Evolutionary conservation across 345 rosid genomes (phyloP).

Genomic region (Melaleuca alternifolia): DNA sequence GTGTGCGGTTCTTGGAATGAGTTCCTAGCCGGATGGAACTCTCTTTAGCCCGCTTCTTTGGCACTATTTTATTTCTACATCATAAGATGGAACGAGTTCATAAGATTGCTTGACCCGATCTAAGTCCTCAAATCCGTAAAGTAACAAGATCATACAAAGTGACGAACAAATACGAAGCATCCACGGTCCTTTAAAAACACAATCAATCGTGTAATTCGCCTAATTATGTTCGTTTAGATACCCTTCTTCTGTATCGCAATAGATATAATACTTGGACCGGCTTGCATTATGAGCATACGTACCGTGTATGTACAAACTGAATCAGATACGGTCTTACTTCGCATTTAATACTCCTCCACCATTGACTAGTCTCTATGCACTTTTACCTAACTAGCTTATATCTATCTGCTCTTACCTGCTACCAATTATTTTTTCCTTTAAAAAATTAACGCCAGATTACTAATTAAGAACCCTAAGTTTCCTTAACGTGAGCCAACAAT

Average conservation of each 20-base stretch:
- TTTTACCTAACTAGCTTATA: not conserved
- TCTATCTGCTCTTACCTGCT: not conserved
- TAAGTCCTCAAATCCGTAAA: not conserved
- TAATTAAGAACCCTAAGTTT: not conserved
- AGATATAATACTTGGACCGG: not conserved
- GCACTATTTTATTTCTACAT: too few relatives aligned
- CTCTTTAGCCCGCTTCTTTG: too few relatives aligned
- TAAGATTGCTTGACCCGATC: not conserved
- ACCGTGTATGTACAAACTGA: not conserved
- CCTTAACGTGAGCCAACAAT: not conserved
- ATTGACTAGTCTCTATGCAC: not conserved
- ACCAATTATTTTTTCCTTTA: not conserved
- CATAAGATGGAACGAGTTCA: too few relatives aligned
- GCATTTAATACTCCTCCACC: not conserved
- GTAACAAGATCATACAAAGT: not conserved
- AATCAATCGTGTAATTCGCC: not conserved
- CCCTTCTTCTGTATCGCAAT: not conserved
- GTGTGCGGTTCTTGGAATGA: too few relatives aligned
- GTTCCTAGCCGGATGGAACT: too few relatives aligned
- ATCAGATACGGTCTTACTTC: not conserved
- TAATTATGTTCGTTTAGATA: not conserved
- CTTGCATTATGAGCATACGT: not conserved
- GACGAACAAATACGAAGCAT: not conserved
- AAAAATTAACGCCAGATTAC: not conserved
- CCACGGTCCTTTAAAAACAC: not conserved